A percentile compares a stretch with the other conserved stretches of the same genome.
phyloP scores from a whole-genome alignment of 768 basidiomycete species.

The Lactarius sp. region DNA sequence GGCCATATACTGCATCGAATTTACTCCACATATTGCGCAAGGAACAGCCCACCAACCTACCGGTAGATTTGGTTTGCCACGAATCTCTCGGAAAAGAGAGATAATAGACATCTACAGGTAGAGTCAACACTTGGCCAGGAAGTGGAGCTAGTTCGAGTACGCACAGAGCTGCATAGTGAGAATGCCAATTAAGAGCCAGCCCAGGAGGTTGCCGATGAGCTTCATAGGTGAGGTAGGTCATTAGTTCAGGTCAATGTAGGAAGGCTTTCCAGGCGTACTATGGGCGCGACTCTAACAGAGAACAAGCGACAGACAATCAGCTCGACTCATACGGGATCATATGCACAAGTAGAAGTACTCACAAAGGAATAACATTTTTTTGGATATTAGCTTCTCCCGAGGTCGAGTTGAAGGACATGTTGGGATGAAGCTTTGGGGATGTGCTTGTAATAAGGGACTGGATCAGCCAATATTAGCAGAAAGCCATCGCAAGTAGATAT shows the following conservation, averaged over 20 bases:
- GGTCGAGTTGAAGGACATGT: background rate
- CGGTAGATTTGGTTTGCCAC: background rate
- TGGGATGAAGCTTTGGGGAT: background rate
- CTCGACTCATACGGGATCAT: background rate
- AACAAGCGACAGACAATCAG: background rate
- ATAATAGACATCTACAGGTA: slow-evolving; percentile 3
- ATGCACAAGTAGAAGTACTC: background rate
- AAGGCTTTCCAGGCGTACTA: background rate
- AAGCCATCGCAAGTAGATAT: background rate
- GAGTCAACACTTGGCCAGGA: background rate
- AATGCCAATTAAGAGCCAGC: slow-evolving; percentile 6
- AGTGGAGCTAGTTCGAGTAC: background rate
- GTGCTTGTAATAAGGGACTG: background rate
- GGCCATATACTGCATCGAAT: slow-evolving; percentile 5
- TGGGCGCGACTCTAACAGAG: background rate
- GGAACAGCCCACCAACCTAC: background rate
- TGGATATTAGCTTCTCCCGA: background rate
- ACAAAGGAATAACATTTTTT: background rate
- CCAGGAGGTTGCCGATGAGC: slow-evolving; percentile 5
- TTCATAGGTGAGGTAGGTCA: background rate
- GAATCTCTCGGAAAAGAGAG: background rate
- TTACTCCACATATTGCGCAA: background rate
- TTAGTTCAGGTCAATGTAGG: background rate
- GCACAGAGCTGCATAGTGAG: slow-evolving; percentile 13
- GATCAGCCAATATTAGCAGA: background rate